Percentiles rank a stretch among this genome's conserved stretches.
Conservation (phyloP, 768 basidiomycete genomes). For the Suillus clintonianus region DNA sequence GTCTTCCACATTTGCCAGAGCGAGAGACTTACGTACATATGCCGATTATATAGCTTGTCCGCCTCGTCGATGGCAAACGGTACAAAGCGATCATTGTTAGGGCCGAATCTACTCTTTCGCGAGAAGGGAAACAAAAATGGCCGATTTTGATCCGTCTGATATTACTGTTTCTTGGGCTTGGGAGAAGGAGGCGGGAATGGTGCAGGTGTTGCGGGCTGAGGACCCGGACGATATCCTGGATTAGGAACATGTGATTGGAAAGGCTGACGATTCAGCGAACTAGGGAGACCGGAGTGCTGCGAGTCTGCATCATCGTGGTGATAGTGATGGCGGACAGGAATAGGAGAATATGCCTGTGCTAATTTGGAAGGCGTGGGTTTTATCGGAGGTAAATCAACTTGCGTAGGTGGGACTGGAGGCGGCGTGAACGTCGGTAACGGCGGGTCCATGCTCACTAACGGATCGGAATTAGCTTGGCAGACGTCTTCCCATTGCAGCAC, state of each 20-base stretch:
- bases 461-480: slow-evolving; percentile 9
- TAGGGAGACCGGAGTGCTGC: slow-evolving; percentile 43
- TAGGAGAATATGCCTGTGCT: slow-evolving; percentile 89
- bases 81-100: slow-evolving; percentile 64
- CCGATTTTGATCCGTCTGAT: slow-evolving; percentile 92
- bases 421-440: slow-evolving; percentile 90
- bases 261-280: slow-evolving; percentile 33
- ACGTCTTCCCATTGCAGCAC: slow-evolving; percentile 29
- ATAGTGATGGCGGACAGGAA: slow-evolving; percentile 92
- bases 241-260: slow-evolving; percentile 37
- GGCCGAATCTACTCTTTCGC: slow-evolving; percentile 48
- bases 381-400: slow-evolving; percentile 24
- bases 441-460: slow-evolving; percentile 89
- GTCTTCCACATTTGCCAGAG: slow-evolving; percentile 95
- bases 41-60: slow-evolving; percentile 82
- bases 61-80: slow-evolving; percentile 97
- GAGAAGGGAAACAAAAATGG: slow-evolving; percentile 98
- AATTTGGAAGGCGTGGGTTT: slow-evolving; percentile 54
- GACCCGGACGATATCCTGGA: slow-evolving; percentile 37
- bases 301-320: slow-evolving; percentile 77
- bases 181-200: slow-evolving; percentile 82
- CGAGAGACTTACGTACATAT: slow-evolving; percentile 88
- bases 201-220: slow-evolving; percentile 85
- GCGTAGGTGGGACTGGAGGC: slow-evolving; percentile 46
- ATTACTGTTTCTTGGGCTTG: slow-evolving; percentile 98